Evolutionary conservation across 148 eudicot species (phyloP).

Genomic region (Camellia japonica): DNA sequence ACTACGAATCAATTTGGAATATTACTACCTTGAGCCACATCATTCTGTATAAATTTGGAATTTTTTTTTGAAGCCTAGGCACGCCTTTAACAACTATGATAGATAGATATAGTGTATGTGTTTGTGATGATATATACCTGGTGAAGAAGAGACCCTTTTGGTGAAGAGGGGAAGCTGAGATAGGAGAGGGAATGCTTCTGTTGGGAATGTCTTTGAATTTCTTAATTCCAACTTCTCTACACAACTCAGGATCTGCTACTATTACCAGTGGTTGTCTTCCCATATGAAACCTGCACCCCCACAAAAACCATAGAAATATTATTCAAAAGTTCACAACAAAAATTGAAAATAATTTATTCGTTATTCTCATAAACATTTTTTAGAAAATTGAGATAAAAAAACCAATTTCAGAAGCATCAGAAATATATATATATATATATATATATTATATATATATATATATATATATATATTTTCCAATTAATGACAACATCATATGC

Average conservation of each 20-base stretch:
- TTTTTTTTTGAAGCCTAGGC: too few species aligned
- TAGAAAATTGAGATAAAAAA: too few species aligned
- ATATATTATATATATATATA: too few species aligned
- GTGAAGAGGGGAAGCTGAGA: slow-evolving; percentile 85
- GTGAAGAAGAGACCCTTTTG: slow-evolving; percentile 85
- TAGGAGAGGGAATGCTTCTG: slow-evolving; percentile 92
- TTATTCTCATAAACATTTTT: too few species aligned
- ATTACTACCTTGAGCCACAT: too few species aligned
- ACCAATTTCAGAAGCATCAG: too few species aligned
- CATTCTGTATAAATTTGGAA: too few species aligned
- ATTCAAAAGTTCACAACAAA: background rate
- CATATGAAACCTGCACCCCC: slow-evolving; percentile 71
- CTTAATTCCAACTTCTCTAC: slow-evolving; percentile 82
- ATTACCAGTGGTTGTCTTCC: slow-evolving; percentile 88
- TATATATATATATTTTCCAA: too few species aligned
- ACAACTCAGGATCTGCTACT: slow-evolving; percentile 85
- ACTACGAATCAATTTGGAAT: background rate
- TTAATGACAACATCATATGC: too few species aligned
- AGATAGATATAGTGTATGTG: background rate
- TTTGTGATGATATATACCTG: slow-evolving; percentile 35
- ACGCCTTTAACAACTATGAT: too few species aligned
- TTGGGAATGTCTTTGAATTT: slow-evolving; percentile 79
- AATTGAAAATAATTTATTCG: too few species aligned
- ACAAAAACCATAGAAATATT: background rate
- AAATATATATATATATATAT: too few species aligned